A percentile compares a stretch with the other conserved stretches of the same genome.
phyloP scores from a whole-genome alignment of 805 yeast species.

The Cyberlindnera mycetangii region DNA sequence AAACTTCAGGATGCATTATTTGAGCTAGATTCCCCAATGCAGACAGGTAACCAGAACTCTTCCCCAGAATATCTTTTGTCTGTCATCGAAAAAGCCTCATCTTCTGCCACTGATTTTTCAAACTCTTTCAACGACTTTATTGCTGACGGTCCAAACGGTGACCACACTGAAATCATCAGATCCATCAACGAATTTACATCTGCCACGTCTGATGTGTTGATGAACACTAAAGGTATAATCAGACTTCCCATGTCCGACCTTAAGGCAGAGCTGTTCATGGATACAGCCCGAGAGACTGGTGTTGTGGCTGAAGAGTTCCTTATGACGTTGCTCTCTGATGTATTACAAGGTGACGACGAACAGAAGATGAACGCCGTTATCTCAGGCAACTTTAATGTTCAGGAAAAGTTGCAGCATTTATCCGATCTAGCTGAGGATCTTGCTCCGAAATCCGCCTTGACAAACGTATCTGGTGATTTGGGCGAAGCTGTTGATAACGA shows the following conservation, averaged over 20 bases:
- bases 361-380: conserved; percentile 76
- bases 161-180: conserved; percentile 58
- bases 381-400: conserved; percentile 70
- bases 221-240: conserved; percentile 67
- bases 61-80: conserved; percentile 69
- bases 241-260: conserved; percentile 48
- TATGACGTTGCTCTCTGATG: conserved; percentile 51
- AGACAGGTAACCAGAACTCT: conserved; percentile 75
- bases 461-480: conserved; percentile 47
- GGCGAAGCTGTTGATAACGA: conserved; percentile 73
- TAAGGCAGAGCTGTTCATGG: conserved; percentile 49
- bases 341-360: conserved; percentile 50
- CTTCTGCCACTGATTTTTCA: conserved; percentile 76
- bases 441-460: conserved; percentile 37
- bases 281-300: conserved; percentile 54
- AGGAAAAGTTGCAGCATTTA: conserved; percentile 62
- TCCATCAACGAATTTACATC: conserved; percentile 62
- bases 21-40: conserved; percentile 75
- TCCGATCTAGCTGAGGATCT: conserved; percentile 54
- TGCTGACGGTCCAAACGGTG: conserved; percentile 71
- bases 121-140: conserved; percentile 69
- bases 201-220: conserved; percentile 57
- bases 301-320: conserved; percentile 61
- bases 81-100: conserved; percentile 65
- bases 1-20: conserved; percentile 69